Evolutionary conservation across 768 basidiomycete species (phyloP), one percentile per base, ranked within the genome.

Genomic region (Leccinum barrowsii): DNA sequence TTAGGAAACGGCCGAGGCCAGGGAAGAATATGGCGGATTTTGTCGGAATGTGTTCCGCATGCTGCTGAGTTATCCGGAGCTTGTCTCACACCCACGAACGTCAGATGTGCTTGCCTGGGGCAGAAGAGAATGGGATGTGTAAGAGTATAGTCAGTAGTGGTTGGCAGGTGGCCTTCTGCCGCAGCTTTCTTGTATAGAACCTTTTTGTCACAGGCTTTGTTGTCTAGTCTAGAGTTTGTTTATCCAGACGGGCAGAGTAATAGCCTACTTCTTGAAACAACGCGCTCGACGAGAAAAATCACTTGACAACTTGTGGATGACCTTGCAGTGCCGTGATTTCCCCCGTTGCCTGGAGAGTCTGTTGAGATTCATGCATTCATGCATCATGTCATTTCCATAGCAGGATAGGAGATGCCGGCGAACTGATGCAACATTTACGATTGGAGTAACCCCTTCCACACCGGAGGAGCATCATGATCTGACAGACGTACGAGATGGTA

Each of bases 31-130:
- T 48, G 57, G 64, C 12, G 65, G 59, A 34, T 76, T 77, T 61
- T 80, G 75, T 64, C 62, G 52, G 52, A 62, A 67, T 10, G 70
- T 77, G n/a, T 63, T 75, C 28, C 56, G 57, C 17, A 49, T 63
- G 17, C 28, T 80, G 24, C 59, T 66, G 46, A 58, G 64, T 13
- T 71, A 74, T 59, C 60, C 63, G 5, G 71, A 72, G 57, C 54
- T 80, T n/a, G 64, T 65, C 15, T 65, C 64, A 0, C 73, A 77
- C 28, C 59, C 70, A 7, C 66, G 75, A n/a, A 52, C 80, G 34
- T 54, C 59, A 7, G 68, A 69, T 57, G 74, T 64, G 65, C 60
- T 74, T 13, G 63, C 30, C 30, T 78, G 78, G 76, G 65, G 59
- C 3, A 61, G 57, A 37, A 59, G 54, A 48, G 60, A 63, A 19